A percentile compares a stretch with the other conserved stretches of the same genome.
Conservation (phyloP, 352 stramenopile species). For the Phytopythium boreale region DNA sequence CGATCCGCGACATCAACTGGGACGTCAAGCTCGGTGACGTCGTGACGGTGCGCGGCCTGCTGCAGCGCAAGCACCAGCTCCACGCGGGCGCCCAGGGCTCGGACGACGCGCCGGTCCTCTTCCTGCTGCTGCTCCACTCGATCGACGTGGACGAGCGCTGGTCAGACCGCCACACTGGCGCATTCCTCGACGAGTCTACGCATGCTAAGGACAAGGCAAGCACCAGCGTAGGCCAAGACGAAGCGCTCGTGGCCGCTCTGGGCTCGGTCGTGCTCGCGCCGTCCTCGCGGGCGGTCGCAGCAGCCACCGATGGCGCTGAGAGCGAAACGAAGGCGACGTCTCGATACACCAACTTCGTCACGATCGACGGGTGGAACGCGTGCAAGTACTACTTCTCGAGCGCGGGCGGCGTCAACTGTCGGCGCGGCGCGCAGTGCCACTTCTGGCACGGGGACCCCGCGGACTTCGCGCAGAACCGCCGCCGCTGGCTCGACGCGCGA, state of each 20-base stretch:
- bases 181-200: too few relatives aligned
- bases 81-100: too few relatives aligned
- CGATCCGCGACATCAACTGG: conserved; percentile 77
- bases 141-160: too few relatives aligned
- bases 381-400: conserved; percentile 89
- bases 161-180: too few relatives aligned
- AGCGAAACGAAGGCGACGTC: conserved; percentile 27
- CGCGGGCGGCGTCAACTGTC: conserved; percentile 54
- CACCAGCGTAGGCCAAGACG: too few relatives aligned
- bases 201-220: too few relatives aligned
- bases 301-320: neutral
- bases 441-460: conserved; percentile 73
- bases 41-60: too few relatives aligned
- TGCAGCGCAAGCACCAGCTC: too few relatives aligned
- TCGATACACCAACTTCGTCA: conserved; percentile 86
- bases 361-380: conserved; percentile 71
- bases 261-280: too few relatives aligned
- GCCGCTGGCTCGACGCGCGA: conserved; percentile 62
- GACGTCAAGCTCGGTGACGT: conserved; percentile 13
- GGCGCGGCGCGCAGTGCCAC: conserved; percentile 65
- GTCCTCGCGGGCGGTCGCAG: neutral
- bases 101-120: conserved; percentile 14
- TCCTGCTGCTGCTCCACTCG: conserved; percentile 7
- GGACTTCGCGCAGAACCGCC: conserved; percentile 63
- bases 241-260: conserved; percentile 12